phyloP scores from a whole-genome alignment of 192 early-diverging fungal genomes.

The Lunasporangiospora selenospora region DNA sequence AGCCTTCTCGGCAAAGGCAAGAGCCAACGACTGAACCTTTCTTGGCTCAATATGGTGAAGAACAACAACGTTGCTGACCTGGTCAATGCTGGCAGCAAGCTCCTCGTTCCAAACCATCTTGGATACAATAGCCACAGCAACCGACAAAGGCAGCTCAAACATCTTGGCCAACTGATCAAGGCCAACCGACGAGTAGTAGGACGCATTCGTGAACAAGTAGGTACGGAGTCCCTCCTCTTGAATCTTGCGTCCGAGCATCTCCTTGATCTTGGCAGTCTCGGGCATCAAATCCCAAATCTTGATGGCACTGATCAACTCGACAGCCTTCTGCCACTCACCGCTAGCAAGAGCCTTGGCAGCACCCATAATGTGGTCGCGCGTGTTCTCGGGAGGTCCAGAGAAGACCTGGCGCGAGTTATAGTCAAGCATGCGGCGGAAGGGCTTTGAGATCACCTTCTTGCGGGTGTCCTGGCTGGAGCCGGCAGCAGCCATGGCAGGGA shows the following conservation, averaged over 20 bases:
- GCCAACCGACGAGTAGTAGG: constrained; percentile 89
- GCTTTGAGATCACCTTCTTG: constrained; percentile 85
- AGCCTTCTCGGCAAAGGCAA: constrained; percentile 89
- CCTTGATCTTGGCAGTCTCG: constrained; percentile 83
- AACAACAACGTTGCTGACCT: constrained; percentile 79
- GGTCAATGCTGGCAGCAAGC: constrained; percentile 87
- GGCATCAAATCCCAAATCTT: constrained; percentile 98
- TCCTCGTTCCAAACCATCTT: constrained; percentile 97
- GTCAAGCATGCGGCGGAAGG: constrained; percentile 93
- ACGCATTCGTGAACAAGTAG: constrained; percentile 92
- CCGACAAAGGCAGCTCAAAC: constrained; percentile 78
- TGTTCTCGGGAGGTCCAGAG: constrained; percentile 96
- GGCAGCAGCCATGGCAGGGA: constrained; percentile 91
- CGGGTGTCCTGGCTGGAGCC: constrained; percentile 58
- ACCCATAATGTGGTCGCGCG: constrained; percentile 98
- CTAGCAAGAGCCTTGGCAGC: constrained; percentile 89
- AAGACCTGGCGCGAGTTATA: constrained; percentile 97
- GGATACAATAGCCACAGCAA: constrained; percentile 79
- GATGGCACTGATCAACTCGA: constrained; percentile 86
- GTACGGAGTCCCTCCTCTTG: constrained; percentile 97
- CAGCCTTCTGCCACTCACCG: constrained; percentile 93
- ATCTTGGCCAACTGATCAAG: constrained; percentile 83
- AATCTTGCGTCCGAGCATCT: constrained; percentile 89
- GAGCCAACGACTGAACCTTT: constrained; percentile 85
- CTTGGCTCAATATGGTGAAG: constrained; percentile 80